These are phyloP conservation scores for Periglandula ipomoeae DNA, from an alignment of 2,329 filamentous ascomycete genomes.

Conservation along the genomic window DNA sequence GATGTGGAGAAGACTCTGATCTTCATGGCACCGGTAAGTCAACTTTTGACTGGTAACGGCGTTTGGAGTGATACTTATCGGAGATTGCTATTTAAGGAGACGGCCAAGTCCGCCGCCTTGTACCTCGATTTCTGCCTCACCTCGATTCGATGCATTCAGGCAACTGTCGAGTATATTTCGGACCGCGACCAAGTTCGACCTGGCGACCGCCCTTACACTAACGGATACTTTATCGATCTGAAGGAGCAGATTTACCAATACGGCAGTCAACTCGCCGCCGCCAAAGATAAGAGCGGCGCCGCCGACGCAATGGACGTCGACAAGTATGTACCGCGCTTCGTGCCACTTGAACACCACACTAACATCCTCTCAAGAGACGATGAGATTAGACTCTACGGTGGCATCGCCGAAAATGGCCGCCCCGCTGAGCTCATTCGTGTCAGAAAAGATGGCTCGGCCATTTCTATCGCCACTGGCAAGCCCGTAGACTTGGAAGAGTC, in stretches of 20 bases:
- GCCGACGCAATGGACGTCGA: constrained; percentile 50
- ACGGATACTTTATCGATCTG: constrained; percentile 93
- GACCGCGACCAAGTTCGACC: constrained; percentile 80
- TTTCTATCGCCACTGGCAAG: constrained; percentile 66
- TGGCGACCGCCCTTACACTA: constrained; percentile 83
- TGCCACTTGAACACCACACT: constrained; percentile 20
- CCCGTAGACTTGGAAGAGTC: constrained; percentile 47
- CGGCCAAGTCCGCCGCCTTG: constrained; percentile 57
- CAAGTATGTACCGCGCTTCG: constrained; percentile 37
- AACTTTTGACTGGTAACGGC: constrained; percentile 43
- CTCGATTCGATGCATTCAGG: constrained; percentile 82
- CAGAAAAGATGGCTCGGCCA: constrained; percentile 68
- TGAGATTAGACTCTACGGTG: constrained; percentile 72
- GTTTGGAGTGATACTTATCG: constrained; percentile 58
- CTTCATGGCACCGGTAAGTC: constrained; percentile 89
- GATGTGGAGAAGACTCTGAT: constrained; percentile 92
- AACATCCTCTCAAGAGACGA: constrained; percentile 36
- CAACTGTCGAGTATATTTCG: constrained; percentile 75
- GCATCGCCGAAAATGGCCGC: constrained; percentile 70
- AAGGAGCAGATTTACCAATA: constrained; percentile 89
- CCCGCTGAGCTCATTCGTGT: constrained; percentile 77
- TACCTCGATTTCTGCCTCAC: constrained; percentile 87
- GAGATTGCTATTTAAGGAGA: constrained; percentile 67
- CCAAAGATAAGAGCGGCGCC: constrained; percentile 56
- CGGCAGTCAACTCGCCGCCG: constrained; percentile 71